Percentiles rank a stretch among this genome's conserved stretches.
phyloP scores from a whole-genome alignment of 495 filamentous ascomycete species.

The Penicillium egyptiacum region DNA sequence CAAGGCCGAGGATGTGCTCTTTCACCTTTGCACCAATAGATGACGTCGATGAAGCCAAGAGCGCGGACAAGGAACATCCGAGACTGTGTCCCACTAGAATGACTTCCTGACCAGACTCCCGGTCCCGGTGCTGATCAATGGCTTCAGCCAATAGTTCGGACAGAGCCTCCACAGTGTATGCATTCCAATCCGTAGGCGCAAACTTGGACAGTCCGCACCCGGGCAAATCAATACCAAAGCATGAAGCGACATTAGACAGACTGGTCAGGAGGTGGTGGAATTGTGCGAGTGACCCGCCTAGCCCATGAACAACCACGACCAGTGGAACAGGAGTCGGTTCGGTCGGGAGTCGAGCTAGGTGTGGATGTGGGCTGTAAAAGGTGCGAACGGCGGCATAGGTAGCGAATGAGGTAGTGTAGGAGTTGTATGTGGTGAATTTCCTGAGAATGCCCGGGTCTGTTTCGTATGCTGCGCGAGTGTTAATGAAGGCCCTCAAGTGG shows the following conservation, averaged over 20 bases:
- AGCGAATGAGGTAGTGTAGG: conserved; percentile 67
- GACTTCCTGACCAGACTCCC: conserved; percentile 66
- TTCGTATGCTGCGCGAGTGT: conserved; percentile 30
- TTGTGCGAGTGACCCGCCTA: conserved; percentile 86
- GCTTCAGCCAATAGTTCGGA: conserved; percentile 69
- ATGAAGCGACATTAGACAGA: conserved; percentile 81
- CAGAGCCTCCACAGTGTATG: conserved; percentile 75
- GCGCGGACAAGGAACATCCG: conserved; percentile 75
- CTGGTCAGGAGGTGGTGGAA: conserved; percentile 81
- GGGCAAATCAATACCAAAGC: conserved; percentile 85
- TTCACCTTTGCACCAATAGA: conserved; percentile 48
- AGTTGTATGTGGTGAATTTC: conserved; percentile 69
- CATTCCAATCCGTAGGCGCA: conserved; percentile 66
- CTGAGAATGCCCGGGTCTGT: conserved; percentile 75
- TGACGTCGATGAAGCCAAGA: conserved; percentile 65
- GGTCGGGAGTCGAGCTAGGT: conserved; percentile 72
- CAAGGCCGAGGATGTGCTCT: conserved; percentile 67
- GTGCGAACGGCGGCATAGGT: conserved; percentile 78
- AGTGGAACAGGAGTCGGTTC: conserved; percentile 74
- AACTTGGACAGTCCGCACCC: conserved; percentile 82
- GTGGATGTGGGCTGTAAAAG: conserved; percentile 79
- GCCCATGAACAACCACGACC: conserved; percentile 86
- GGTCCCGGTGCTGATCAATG: conserved; percentile 69
- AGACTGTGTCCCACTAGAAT: conserved; percentile 86
- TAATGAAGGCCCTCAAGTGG: not conserved